Conservation (phyloP, 164 flowering plant genomes). For the Cinnamomum chago region DNA sequence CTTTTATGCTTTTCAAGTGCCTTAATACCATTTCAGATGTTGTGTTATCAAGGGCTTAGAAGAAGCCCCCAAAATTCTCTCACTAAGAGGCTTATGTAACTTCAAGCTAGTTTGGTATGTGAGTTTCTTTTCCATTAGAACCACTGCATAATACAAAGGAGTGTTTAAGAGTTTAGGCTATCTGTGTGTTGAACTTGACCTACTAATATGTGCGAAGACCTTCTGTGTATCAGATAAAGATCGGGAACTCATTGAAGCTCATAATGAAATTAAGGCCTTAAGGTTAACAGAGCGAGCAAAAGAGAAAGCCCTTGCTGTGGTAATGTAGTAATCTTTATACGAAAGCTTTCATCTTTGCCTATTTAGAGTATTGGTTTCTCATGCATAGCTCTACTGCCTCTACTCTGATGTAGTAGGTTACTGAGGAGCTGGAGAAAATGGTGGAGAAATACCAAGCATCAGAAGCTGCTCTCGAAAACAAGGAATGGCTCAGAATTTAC, state of each 20-base stretch:
- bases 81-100: too few relatives aligned
- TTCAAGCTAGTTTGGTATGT: too few relatives aligned
- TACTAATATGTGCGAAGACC: too few relatives aligned
- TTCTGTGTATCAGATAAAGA: slow-evolving; percentile 4
- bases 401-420: slow-evolving; percentile 5
- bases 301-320: slow-evolving; percentile 12
- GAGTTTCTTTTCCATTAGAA: too few relatives aligned
- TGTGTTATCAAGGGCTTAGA: too few relatives aligned
- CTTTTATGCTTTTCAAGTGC: too few relatives aligned
- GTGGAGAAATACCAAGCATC: slow-evolving; percentile 8
- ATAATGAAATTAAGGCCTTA: slow-evolving; percentile 9
- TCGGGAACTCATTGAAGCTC: slow-evolving; percentile 10
- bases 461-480: slow-evolving; percentile 13
- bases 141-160: too few relatives aligned
- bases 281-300: slow-evolving; percentile 2
- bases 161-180: too few relatives aligned
- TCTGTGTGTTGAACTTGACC: too few relatives aligned
- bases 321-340: not conserved
- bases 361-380: not conserved
- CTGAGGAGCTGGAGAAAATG: slow-evolving; percentile 11
- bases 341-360: not conserved
- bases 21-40: too few relatives aligned
- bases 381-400: not conserved
- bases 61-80: too few relatives aligned
- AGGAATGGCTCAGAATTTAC: not conserved